These are phyloP conservation scores for Collybia mongolica DNA, from an alignment of 768 basidiomycete genomes.

Conservation along the genomic window DNA sequence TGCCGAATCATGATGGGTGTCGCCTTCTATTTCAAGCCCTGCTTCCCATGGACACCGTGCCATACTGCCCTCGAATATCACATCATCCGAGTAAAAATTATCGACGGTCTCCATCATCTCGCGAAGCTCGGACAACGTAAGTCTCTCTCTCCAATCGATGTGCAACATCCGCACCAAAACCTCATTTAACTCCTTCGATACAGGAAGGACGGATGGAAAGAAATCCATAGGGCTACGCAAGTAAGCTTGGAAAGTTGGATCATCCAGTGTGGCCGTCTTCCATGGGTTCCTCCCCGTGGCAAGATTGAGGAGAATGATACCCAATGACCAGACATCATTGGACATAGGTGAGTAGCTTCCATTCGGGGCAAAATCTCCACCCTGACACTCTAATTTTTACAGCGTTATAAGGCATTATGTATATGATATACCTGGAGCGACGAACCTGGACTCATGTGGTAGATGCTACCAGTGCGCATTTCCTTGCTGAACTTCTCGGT, in stretches of 20 bases:
- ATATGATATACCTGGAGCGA: slow-evolving; percentile 6
- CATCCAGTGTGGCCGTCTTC: slow-evolving; percentile 80
- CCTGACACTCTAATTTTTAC: slow-evolving; percentile 76
- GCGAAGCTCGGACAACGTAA: slow-evolving; percentile 55
- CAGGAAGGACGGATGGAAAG: slow-evolving; percentile 82
- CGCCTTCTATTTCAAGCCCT: slow-evolving; percentile 49
- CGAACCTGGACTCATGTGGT: slow-evolving; percentile 95
- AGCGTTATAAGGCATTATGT: slow-evolving; percentile 13
- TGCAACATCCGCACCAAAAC: slow-evolving; percentile 74
- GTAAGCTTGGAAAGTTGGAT: slow-evolving; percentile 90
- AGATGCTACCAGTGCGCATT: slow-evolving; percentile 95
- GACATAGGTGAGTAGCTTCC: slow-evolving; percentile 80
- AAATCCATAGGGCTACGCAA: slow-evolving; percentile 74
- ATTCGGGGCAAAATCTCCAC: slow-evolving; percentile 60
- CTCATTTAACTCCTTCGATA: slow-evolving; percentile 71
- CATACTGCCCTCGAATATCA: slow-evolving; percentile 78
- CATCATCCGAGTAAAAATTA: slow-evolving; percentile 72
- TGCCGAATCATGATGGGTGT: slow-evolving; percentile 10
- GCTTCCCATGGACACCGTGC: slow-evolving; percentile 78
- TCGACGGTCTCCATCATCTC: slow-evolving; percentile 52
- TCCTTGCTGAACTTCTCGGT: slow-evolving; percentile 83
- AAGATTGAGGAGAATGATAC: slow-evolving; percentile 94
- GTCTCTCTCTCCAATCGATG: slow-evolving; percentile 60
- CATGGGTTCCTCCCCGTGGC: slow-evolving; percentile 95
- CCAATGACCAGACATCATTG: slow-evolving; percentile 97